Percentiles rank a stretch among this genome's conserved stretches.
Conservation (phyloP, 108 stramenopile genomes). For the Conticribra guillardii region DNA sequence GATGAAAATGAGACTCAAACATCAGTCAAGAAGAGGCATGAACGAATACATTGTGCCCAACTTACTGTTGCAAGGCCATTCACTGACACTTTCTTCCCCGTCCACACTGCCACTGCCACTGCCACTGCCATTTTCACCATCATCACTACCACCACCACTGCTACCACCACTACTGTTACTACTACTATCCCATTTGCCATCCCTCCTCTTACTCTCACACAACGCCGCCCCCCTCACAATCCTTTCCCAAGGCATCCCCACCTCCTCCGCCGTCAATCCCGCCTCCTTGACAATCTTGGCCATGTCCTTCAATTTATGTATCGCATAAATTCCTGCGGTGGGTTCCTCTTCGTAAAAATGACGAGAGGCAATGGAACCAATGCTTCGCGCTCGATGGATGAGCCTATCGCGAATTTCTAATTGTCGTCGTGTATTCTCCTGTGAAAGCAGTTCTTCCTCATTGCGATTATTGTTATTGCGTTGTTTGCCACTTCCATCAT, state of each 20-base stretch:
- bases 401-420: slow-evolving; percentile 44
- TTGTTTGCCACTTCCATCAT: slow-evolving; percentile 1
- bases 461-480: slow-evolving; percentile 1
- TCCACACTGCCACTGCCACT: too few relatives aligned
- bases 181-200: slow-evolving; percentile 42
- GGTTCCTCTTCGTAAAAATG: slow-evolving; percentile 80
- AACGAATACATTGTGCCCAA: neutral
- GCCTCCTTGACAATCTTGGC: slow-evolving; percentile 62
- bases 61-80: slow-evolving; percentile 40
- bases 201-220: slow-evolving; percentile 71
- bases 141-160: too few relatives aligned
- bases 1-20: too few relatives aligned
- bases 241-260: slow-evolving; percentile 80
- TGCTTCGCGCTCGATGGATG: slow-evolving; percentile 66
- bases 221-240: slow-evolving; percentile 77
- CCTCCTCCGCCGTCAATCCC: slow-evolving; percentile 48
- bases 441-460: slow-evolving; percentile 26
- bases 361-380: slow-evolving; percentile 80
- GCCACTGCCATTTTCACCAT: too few relatives aligned
- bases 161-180: too few relatives aligned
- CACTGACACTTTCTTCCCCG: slow-evolving; percentile 19
- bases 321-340: slow-evolving; percentile 58
- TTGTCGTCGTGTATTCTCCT: slow-evolving; percentile 22
- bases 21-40: too few relatives aligned
- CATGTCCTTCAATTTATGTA: slow-evolving; percentile 62